These are phyloP conservation scores for Rosa hybrid DNA, from an alignment of 331 rosid genomes.

Conservation along the genomic window DNA sequence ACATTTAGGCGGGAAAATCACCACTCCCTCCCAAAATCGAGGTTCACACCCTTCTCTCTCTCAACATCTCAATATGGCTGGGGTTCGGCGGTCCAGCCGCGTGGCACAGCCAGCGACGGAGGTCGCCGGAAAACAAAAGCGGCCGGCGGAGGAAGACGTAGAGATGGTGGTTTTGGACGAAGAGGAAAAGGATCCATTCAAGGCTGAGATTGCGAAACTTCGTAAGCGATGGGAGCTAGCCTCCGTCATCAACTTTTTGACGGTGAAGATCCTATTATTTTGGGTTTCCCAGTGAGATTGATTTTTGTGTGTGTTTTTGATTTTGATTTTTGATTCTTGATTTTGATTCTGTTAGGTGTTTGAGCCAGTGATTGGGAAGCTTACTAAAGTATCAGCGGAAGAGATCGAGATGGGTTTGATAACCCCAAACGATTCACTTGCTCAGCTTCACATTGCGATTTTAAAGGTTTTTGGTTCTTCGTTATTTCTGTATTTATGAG, in stretches of 20 bases:
- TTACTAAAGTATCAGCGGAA: constrained; percentile 61
- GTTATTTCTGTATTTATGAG: neutral
- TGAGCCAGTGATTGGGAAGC: constrained; percentile 58
- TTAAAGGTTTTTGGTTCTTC: constrained; percentile 51
- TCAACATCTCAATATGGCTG: constrained; percentile 5
- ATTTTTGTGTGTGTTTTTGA: neutral
- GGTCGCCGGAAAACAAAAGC: constrained; percentile 23
- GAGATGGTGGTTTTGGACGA: constrained; percentile 26
- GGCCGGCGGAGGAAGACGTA: constrained; percentile 30
- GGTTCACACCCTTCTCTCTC: neutral
- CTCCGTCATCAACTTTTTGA: constrained; percentile 72
- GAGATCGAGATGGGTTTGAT: constrained; percentile 71
- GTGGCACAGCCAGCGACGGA: constrained; percentile 9
- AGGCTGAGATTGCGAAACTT: constrained; percentile 46
- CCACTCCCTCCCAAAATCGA: neutral
- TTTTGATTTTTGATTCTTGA: constrained; percentile 4
- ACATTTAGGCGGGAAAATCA: constrained; percentile 58
- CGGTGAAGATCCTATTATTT: constrained; percentile 45
- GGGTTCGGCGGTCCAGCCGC: constrained; percentile 14
- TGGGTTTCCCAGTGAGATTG: neutral
- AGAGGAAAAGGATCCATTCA: neutral
- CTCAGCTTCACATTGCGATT: constrained; percentile 70
- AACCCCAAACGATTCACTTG: constrained; percentile 50
- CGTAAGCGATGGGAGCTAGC: constrained; percentile 91
- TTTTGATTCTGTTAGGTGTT: constrained; percentile 51